Evolutionary conservation across 2,329 filamentous ascomycete genomes (phyloP).

Genomic region (Lachnellula hyalina): DNA sequence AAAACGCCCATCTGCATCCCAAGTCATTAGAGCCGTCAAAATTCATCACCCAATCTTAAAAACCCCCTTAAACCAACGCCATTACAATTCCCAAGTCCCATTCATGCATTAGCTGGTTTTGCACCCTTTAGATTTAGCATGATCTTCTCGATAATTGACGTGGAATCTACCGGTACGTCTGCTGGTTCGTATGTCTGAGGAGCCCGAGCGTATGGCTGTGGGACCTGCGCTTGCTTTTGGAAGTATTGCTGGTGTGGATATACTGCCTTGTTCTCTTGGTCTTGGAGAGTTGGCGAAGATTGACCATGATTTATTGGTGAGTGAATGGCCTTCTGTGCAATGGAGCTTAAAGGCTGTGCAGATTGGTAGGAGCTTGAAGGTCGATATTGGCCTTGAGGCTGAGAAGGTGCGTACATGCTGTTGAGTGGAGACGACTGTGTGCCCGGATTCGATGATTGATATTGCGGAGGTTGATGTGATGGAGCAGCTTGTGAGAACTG

Average conservation of each 20-base stretch:
- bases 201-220: slow-evolving; percentile 2
- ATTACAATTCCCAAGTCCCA: neutral
- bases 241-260: slow-evolving; percentile 26
- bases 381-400: neutral
- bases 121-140: slow-evolving; percentile 44
- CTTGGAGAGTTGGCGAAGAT: neutral
- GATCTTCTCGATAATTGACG: slow-evolving; percentile 46
- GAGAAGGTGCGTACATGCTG: neutral
- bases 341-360: neutral
- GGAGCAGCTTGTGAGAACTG: neutral
- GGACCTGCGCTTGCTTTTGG: slow-evolving; percentile 8
- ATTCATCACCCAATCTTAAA: neutral
- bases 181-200: slow-evolving; percentile 21
- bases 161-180: slow-evolving; percentile 30
- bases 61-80: neutral
- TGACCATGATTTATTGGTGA: neutral
- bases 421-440: neutral
- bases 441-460: neutral
- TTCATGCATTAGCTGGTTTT: neutral
- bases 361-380: neutral
- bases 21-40: slow-evolving; percentile 1
- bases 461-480: neutral
- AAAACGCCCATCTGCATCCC: neutral
- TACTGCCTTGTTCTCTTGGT: slow-evolving; percentile 10
- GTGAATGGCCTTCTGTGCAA: neutral